Evolutionary conservation across 257 asterid genomes (phyloP), one percentile per base, ranked within the genome.

Genomic region (Catharanthus roseus): DNA sequence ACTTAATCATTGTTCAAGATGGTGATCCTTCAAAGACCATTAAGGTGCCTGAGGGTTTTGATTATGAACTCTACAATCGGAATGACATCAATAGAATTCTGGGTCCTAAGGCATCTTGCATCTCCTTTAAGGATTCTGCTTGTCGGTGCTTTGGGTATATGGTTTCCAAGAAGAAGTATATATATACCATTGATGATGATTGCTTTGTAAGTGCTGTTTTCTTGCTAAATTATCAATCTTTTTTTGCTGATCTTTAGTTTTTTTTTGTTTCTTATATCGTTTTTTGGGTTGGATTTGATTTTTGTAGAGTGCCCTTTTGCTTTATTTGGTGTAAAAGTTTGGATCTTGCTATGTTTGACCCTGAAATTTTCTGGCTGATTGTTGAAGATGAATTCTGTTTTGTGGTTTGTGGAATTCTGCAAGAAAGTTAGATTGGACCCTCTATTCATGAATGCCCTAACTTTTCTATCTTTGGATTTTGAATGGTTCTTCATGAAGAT

Each of bases 81-180:
- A 87, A 89, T 69, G 96, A 89, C 31, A 87, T 89, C 75, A 87
- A 87, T 81, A 83, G 90, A 67, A 89, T 86, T 82, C 81, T 89
- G 49, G 96, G 96, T 23, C 96, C 96, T 15, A 87, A 87, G 81
- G 90, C 95, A 4, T 87, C 90, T 45, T 89, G 96, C 81, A 89
- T 89, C 78, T 89, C 96, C 77, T 89, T 89, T 61, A 85, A 86
- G 87, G 96, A 85, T 18, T 82, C 89, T 77, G 96, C 96, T 71
- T 89, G 96, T 77, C 74, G 95, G 74, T 87, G 95, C 84, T 89
- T 89, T 77, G 96, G 90, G 0, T 87, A 77, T 75, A 84, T 89
- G 95, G 91, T 89, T n/a, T 87, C 96, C 18, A 89, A 85, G 87
- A 89, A 89, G 92, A 89, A 89, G 96, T 86, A 86, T 41, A 82